phyloP scores from a whole-genome alignment of 2,329 filamentous ascomycete genomes.

The Rhinocladiella similis region DNA sequence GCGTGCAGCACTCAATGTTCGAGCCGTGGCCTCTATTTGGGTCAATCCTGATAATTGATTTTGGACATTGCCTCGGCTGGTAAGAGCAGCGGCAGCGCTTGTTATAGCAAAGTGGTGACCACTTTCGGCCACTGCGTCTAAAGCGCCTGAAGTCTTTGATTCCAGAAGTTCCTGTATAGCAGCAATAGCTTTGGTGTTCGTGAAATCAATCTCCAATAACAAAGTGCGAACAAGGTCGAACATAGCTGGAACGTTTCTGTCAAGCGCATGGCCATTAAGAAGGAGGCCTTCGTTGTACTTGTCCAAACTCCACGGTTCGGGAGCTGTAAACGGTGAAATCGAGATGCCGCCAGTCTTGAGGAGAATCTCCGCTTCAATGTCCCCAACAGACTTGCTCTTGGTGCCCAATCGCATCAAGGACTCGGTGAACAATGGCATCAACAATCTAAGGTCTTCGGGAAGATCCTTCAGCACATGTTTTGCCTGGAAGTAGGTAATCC shows the following conservation, averaged over 20 bases:
- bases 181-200: constrained; percentile 74
- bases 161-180: constrained; percentile 86
- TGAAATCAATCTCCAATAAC: constrained; percentile 85
- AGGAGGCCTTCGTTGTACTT: constrained; percentile 77
- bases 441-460: constrained; percentile 77
- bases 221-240: constrained; percentile 79
- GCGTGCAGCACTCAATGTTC: constrained; percentile 67
- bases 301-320: constrained; percentile 71
- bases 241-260: constrained; percentile 88
- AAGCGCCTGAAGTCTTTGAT: constrained; percentile 80
- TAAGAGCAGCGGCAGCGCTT: constrained; percentile 78
- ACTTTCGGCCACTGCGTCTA: constrained; percentile 87
- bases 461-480: constrained; percentile 77
- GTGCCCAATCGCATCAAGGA: constrained; percentile 92
- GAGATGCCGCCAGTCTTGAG: constrained; percentile 91
- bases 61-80: constrained; percentile 67
- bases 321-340: constrained; percentile 78
- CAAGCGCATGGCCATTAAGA: constrained; percentile 82
- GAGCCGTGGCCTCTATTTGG: constrained; percentile 81
- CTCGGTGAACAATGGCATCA: constrained; percentile 89
- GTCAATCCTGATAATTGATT: constrained; percentile 90
- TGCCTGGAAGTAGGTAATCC: constrained; percentile 91
- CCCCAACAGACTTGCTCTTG: constrained; percentile 82
- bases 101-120: constrained; percentile 85
- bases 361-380: constrained; percentile 94